Percentiles rank a stretch among this genome's conserved stretches.
phyloP scores from a whole-genome alignment of 192 early-diverging fungal species.

The Podila minutissima region DNA sequence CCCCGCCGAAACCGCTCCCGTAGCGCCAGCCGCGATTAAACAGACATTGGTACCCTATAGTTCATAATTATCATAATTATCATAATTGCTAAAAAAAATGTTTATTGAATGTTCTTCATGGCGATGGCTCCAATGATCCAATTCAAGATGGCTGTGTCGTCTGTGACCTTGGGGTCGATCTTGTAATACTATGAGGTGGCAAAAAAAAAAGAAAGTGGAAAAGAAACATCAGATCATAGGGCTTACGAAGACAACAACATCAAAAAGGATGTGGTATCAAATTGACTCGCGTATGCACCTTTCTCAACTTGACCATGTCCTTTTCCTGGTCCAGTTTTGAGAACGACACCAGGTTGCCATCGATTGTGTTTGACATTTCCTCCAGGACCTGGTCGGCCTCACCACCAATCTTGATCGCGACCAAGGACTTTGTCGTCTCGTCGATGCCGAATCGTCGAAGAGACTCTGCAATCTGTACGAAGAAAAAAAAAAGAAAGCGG shows the following conservation, averaged over 20 bases:
- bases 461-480: slow-evolving; percentile 61
- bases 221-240: background rate
- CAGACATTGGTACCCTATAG: background rate
- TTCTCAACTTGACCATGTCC: slow-evolving; percentile 52
- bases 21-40: slow-evolving; percentile 41
- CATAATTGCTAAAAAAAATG: slow-evolving; percentile 5
- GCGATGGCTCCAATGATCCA: slow-evolving; percentile 63
- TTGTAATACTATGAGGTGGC: slow-evolving; percentile 56
- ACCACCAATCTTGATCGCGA: slow-evolving; percentile 60
- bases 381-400: slow-evolving; percentile 52
- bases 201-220: background rate
- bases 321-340: slow-evolving; percentile 50
- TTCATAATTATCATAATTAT: slow-evolving; percentile 11
- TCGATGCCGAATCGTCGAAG: slow-evolving; percentile 60
- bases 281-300: slow-evolving; percentile 31
- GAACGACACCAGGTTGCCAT: slow-evolving; percentile 56
- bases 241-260: background rate
- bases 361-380: slow-evolving; percentile 38
- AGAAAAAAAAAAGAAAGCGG: background rate
- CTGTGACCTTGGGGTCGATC: slow-evolving; percentile 49
- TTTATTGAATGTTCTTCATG: slow-evolving; percentile 55
- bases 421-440: slow-evolving; percentile 53
- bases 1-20: slow-evolving; percentile 24
- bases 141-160: slow-evolving; percentile 54
- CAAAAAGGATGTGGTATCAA: background rate